Evolutionary conservation across 441 rosid genomes (phyloP).

Genomic region (Sinapis alba): DNA sequence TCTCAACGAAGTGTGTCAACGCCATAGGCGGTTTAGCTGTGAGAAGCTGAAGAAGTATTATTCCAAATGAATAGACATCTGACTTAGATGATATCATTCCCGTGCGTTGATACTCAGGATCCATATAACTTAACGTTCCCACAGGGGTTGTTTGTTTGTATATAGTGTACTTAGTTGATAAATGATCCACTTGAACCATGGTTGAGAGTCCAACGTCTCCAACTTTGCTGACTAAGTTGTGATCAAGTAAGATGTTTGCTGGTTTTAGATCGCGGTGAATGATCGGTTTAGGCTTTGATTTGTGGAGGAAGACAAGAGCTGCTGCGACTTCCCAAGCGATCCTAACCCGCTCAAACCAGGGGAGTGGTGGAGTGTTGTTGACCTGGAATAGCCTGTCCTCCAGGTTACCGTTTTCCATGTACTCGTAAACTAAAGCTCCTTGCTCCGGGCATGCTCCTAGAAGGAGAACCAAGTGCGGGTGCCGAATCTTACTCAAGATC

Average conservation of each 20-base stretch:
- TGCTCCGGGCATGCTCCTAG: constrained; percentile 89
- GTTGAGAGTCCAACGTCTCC: constrained; percentile 92
- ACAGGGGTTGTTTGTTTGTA: constrained; percentile 68
- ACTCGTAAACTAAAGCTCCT: constrained; percentile 76
- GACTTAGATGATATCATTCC: constrained; percentile 80
- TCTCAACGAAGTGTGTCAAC: constrained; percentile 66
- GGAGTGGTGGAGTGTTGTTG: constrained; percentile 66
- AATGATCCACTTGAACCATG: constrained; percentile 52
- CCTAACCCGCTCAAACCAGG: constrained; percentile 81
- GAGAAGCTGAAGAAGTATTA: constrained; percentile 78
- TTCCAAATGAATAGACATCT: constrained; percentile 88
- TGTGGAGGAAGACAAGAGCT: constrained; percentile 84
- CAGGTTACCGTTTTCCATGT: constrained; percentile 43
- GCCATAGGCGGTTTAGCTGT: constrained; percentile 86
- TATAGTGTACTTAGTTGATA: constrained; percentile 39
- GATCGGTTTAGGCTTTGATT: constrained; percentile 72
- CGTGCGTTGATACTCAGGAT: constrained; percentile 89
- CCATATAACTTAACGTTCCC: constrained; percentile 85
- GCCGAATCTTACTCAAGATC: constrained; percentile 80
- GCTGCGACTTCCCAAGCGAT: constrained; percentile 96
- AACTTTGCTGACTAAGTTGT: constrained; percentile 78
- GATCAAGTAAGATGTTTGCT: constrained; percentile 89
- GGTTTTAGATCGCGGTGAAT: constrained; percentile 96
- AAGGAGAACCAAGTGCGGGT: constrained; percentile 90
- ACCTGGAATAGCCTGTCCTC: constrained; percentile 51